Evolutionary conservation across 345 rosid species (phyloP).

Genomic region (Citrus cavaleriei): DNA sequence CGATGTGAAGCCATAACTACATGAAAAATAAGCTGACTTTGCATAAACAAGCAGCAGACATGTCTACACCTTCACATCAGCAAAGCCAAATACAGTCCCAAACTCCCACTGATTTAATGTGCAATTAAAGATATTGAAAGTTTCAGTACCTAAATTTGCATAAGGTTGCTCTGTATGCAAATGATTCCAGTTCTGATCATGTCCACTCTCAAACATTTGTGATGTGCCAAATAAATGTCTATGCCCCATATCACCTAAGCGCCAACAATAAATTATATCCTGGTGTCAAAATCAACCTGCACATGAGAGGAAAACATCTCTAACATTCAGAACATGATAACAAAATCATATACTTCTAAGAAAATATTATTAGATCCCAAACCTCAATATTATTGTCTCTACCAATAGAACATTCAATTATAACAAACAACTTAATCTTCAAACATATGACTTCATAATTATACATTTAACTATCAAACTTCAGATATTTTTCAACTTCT

Average conservation of each 20-base stretch:
- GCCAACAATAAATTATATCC: conserved; percentile 9
- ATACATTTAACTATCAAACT: not conserved
- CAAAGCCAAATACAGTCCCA: conserved; percentile 4
- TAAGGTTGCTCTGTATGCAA: conserved; percentile 54
- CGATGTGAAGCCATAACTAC: not conserved
- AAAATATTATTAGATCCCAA: not conserved
- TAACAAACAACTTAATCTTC: conserved; percentile 4
- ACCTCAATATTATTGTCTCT: not conserved
- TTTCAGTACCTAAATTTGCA: conserved; percentile 43
- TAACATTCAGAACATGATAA: conserved; percentile 9
- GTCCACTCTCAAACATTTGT: conserved; percentile 54
- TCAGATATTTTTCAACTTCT: not conserved
- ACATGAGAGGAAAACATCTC: conserved; percentile 8
- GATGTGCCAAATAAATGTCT: conserved; percentile 50
- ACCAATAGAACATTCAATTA: conserved; percentile 1
- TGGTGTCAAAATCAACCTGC: conserved; percentile 38
- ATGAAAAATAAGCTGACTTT: not conserved
- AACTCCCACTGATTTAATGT: not conserved
- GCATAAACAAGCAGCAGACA: not conserved
- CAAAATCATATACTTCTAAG: not conserved
- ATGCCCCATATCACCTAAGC: conserved; percentile 48
- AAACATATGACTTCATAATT: not conserved
- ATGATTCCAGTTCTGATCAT: conserved; percentile 67
- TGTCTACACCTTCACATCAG: not conserved
- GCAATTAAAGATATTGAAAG: conserved; percentile 3